These are phyloP conservation scores for Ceratobasidium sp. DNA, from an alignment of 1,284 basidiomycete species.

Conservation along the genomic window DNA sequence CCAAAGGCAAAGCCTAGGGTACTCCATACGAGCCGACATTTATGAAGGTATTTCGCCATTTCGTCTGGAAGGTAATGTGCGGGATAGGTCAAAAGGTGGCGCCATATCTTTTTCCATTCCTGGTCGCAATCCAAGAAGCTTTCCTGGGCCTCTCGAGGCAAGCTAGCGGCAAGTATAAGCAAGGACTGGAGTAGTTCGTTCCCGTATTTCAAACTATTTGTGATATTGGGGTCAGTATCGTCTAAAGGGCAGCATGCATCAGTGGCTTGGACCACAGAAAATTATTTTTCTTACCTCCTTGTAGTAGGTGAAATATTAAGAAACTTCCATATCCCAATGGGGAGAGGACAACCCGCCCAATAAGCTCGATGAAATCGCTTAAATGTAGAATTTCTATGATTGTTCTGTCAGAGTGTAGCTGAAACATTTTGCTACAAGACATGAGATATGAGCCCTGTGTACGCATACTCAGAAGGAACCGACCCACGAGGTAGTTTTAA, in stretches of 20 bases:
- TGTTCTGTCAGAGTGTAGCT: neutral
- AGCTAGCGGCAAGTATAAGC: neutral
- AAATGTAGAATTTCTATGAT: neutral
- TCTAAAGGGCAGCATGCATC: neutral
- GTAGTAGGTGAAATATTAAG: neutral
- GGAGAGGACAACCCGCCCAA: neutral
- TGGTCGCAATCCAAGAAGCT: neutral
- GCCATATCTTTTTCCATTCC: neutral
- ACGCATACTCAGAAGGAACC: neutral
- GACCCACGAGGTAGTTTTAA: neutral
- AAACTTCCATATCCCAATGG: neutral
- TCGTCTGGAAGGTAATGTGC: neutral
- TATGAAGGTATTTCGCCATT: neutral
- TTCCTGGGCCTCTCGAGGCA: neutral
- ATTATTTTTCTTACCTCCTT: neutral
- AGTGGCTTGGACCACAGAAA: neutral
- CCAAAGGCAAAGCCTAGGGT: neutral
- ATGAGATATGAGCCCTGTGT: neutral
- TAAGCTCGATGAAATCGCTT: neutral
- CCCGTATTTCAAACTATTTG: neutral
- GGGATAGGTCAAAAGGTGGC: neutral
- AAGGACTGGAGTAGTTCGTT: neutral
- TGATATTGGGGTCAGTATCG: no score
- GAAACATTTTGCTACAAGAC: neutral
- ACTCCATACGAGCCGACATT: neutral